Base-by-base conservation (phyloP, 495 filamentous ascomycete species). In the Acidiella bohemica region DNA sequence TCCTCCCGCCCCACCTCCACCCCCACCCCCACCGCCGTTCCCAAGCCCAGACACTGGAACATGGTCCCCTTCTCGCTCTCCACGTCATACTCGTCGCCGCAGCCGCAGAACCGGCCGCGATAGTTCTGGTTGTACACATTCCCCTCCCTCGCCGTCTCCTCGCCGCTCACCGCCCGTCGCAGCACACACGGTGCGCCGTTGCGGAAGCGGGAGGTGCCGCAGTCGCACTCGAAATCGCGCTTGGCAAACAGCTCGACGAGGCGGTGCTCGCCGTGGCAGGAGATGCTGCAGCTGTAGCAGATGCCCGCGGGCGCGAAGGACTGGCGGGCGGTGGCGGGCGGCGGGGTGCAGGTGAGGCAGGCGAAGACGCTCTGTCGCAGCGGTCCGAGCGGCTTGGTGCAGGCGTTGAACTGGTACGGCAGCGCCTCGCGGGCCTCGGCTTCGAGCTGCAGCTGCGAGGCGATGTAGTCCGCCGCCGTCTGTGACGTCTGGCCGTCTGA, bases 61-160 rank as follows among this genome's bases (percentile, higher is more conserved):
- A 99, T 99, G n/a, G 85, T 95, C 1, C 90, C 90, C 50, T 84
- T 87, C 59, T 99, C 84, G 54, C 78, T 65, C 28, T 84, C 64
- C 0, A 85, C 72, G 52, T 92, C 76, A 53, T 99, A 99, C 37
- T 84, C 69, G 51, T 84, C 75, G 20, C 70, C 74, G 53, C 92
- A 99, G 10, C 80, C 83, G 57, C 92, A 99, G 60, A 96, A 99
- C 37, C 72, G 71, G 47, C 94, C 94, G 49, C 72, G 72, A 49
- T 88, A 96, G 60, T 99, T 99, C 25, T 94, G 79, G 53, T 93
- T 92, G 62, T 96, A 96, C 50, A 71, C 74, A 67, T 95, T 95
- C 36, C 71, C 77, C 7, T 67, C 53, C 22, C 76, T 72, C 2
- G 83, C 71, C 32, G 70, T 61, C 53, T 93, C 78, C 0, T 78